Percentiles rank a stretch among this genome's conserved stretches.
These are phyloP conservation scores for Venturia carpophila DNA, from an alignment of 2,329 filamentous ascomycete genomes.

Conservation along the genomic window DNA sequence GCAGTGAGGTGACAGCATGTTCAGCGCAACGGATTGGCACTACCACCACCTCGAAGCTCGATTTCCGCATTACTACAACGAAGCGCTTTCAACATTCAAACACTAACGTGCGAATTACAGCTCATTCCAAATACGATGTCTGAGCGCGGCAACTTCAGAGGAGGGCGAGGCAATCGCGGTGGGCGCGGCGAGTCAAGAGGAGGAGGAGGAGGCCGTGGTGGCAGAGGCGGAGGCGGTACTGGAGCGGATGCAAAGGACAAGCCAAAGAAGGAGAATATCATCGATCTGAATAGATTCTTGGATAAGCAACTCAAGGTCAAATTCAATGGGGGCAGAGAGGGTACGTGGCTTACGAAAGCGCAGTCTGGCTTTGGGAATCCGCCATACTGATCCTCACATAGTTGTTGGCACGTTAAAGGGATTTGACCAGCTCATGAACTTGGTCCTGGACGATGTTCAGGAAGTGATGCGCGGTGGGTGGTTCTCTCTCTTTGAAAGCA, in stretches of 20 bases:
- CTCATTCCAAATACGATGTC: conserved; percentile 37
- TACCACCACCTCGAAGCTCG: background rate
- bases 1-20: background rate
- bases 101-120: background rate
- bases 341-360: conserved; percentile 41
- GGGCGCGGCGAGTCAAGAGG: conserved; percentile 32
- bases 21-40: background rate
- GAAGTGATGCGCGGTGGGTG: conserved; percentile 75
- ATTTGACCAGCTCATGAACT: conserved; percentile 95
- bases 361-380: conserved; percentile 12
- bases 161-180: conserved; percentile 28
- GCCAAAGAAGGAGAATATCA: conserved; percentile 97
- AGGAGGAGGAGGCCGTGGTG: conserved; percentile 27
- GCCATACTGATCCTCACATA: conserved; percentile 33
- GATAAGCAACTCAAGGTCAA: conserved; percentile 94
- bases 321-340: conserved; percentile 90
- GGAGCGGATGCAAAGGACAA: conserved; percentile 52
- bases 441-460: conserved; percentile 89
- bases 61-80: background rate
- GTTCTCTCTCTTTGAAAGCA: background rate
- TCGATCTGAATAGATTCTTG: conserved; percentile 93
- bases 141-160: conserved; percentile 47
- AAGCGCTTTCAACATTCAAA: background rate
- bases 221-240: conserved; percentile 26
- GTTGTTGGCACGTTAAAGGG: conserved; percentile 87